phyloP scores from a whole-genome alignment of 202 grass and related monocot species.

The Setaria italica region DNA sequence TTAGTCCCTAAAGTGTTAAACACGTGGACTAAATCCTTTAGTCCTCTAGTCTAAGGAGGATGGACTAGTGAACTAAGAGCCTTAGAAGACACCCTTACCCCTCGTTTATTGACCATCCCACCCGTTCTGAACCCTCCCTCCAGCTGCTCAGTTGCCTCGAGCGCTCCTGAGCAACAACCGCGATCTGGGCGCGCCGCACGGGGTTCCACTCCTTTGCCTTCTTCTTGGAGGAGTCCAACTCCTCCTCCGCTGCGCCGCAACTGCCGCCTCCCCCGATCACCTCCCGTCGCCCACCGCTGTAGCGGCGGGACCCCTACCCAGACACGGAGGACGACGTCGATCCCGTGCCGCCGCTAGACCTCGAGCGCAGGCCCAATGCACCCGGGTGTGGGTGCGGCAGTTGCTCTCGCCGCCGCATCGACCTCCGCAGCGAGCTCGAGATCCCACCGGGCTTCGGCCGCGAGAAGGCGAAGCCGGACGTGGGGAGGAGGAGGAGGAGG shows the following conservation, averaged over 20 bases:
- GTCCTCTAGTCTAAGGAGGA: too few species aligned
- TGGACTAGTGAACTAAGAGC: too few species aligned
- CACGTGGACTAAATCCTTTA: too few species aligned
- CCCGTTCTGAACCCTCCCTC: too few species aligned
- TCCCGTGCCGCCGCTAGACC: constrained; percentile 38
- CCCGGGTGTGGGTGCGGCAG: not conserved
- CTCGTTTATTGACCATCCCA: too few species aligned
- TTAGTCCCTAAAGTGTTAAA: too few species aligned
- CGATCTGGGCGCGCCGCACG: constrained; percentile 92
- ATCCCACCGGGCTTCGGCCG: constrained; percentile 52
- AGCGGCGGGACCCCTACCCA: not conserved
- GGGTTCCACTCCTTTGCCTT: constrained; percentile 66
- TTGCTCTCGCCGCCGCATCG: constrained; percentile 25
- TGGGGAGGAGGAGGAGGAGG: constrained; percentile 25
- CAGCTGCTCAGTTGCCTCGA: not conserved
- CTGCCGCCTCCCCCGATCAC: constrained; percentile 11
- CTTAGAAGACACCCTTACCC: too few species aligned
- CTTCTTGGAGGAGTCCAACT: constrained; percentile 71
- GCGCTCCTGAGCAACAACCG: constrained; percentile 54
- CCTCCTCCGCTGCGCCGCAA: constrained; percentile 24
- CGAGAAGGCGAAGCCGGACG: constrained; percentile 30
- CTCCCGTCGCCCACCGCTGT: constrained; percentile 31
- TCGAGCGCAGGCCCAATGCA: constrained; percentile 32
- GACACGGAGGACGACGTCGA: constrained; percentile 14
- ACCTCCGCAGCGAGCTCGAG: constrained; percentile 60